phyloP scores from a whole-genome alignment of 768 basidiomycete species.

The Guyanaporus albipodus region DNA sequence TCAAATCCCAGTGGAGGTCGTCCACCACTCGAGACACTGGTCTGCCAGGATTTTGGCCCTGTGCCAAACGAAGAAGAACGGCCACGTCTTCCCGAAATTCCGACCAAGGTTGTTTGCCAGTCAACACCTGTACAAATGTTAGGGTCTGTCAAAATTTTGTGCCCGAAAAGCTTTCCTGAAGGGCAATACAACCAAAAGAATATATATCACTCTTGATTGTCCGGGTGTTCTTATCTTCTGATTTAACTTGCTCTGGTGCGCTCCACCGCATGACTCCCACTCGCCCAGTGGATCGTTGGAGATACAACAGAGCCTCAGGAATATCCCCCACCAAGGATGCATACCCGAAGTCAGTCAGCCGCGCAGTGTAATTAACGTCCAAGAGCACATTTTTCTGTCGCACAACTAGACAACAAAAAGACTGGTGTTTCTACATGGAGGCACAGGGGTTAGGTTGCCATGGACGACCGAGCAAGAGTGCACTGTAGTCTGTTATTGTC shows the following conservation, averaged over 20 bases:
- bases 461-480: constrained; percentile 17
- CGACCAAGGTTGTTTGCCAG: constrained; percentile 2
- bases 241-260: constrained; percentile 33
- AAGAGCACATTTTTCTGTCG: constrained; percentile 21
- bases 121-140: constrained; percentile 19
- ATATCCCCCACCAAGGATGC: constrained; percentile 24
- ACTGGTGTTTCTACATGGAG: neutral
- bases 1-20: constrained; percentile 2
- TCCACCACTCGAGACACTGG: neutral
- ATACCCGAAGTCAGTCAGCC: constrained; percentile 43
- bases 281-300: constrained; percentile 26
- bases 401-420: neutral
- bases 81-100: neutral
- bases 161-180: constrained; percentile 14
- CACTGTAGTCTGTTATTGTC: constrained; percentile 4
- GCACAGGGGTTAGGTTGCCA: constrained; percentile 19
- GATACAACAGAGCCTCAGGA: constrained; percentile 5
- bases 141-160: neutral
- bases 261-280: constrained; percentile 40
- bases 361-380: constrained; percentile 27
- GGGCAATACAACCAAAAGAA: constrained; percentile 27
- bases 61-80: constrained; percentile 6
- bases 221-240: too few species aligned
- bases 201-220: constrained; percentile 12
- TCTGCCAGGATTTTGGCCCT: neutral